Evolutionary conservation across 1,139 yeast species (phyloP).

Genomic region (Nakaseomyces delphensis): DNA sequence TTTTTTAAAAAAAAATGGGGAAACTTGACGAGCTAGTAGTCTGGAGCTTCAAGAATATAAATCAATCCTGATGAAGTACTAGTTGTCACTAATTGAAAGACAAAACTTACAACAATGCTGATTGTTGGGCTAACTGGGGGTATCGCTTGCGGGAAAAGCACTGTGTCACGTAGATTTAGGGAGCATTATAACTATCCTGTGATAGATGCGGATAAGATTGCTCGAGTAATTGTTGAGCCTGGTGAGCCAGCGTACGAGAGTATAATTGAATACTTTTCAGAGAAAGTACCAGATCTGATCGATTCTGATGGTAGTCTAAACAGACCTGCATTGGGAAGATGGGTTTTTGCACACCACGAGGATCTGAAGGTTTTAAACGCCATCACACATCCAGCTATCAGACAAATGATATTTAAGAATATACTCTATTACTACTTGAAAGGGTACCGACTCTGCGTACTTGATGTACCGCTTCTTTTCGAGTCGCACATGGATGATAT

Average conservation of each 20-base stretch:
- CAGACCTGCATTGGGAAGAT: conserved; percentile 65
- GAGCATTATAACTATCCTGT: conserved; percentile 49
- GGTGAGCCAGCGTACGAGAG: conserved; percentile 61
- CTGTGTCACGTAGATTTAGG: conserved; percentile 58
- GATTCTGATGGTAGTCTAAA: conserved; percentile 47
- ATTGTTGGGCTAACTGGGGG: conserved; percentile 94
- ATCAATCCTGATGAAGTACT: too few relatives aligned
- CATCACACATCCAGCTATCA: conserved; percentile 86
- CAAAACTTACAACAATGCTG: conserved; percentile 45
- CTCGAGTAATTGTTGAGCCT: conserved; percentile 76
- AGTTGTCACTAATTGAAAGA: too few relatives aligned
- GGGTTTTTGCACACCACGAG: conserved; percentile 61
- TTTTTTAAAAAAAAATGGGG: too few relatives aligned
- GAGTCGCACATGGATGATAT: conserved; percentile 64
- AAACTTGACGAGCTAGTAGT: too few relatives aligned
- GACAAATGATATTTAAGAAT: conserved; percentile 53
- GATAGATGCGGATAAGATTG: conserved; percentile 86
- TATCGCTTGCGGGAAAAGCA: conserved; percentile 90
- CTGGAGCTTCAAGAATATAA: too few relatives aligned
- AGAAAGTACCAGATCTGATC: conserved; percentile 48
- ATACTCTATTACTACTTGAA: conserved; percentile 49
- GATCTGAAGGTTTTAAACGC: conserved; percentile 53
- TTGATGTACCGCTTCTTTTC: conserved; percentile 86
- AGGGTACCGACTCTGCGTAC: conserved; percentile 48
- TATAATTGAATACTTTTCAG: conserved; percentile 53